These are phyloP conservation scores for Gracilariopsis chorda DNA, from an alignment of 23 red algal species.

Conservation along the genomic window DNA sequence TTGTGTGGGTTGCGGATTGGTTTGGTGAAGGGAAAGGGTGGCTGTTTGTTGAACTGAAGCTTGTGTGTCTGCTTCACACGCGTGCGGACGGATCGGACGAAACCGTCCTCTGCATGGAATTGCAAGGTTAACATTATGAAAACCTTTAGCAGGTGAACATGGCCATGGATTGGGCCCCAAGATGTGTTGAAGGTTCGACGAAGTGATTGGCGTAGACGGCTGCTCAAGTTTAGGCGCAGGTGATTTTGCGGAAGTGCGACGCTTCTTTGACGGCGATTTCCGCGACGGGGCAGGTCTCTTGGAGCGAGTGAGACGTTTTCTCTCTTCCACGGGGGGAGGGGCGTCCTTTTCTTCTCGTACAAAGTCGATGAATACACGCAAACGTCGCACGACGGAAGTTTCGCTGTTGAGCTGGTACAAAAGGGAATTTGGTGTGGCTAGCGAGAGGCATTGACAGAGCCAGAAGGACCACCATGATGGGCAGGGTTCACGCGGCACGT, in stretches of 20 bases:
- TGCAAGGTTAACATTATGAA: neutral
- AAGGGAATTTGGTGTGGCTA: neutral
- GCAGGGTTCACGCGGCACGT: constrained; percentile 4
- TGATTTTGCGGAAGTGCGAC: neutral
- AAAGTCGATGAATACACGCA: neutral
- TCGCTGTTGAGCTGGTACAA: constrained; percentile 1
- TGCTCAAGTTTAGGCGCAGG: too few relatives aligned
- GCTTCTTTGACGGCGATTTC: neutral
- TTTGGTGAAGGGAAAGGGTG: too few relatives aligned
- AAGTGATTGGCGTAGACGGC: too few relatives aligned
- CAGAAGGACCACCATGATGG: constrained; percentile 19
- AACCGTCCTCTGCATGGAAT: constrained; percentile 5
- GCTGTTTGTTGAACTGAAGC: too few relatives aligned
- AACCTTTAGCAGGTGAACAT: constrained; percentile 21
- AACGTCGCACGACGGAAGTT: constrained; percentile 5
- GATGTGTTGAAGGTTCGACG: neutral
- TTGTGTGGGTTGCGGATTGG: too few relatives aligned
- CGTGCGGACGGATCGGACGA: neutral
- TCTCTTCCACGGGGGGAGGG: neutral
- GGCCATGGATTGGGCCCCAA: constrained; percentile 13
- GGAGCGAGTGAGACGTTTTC: neutral
- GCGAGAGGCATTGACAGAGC: constrained; percentile 7
- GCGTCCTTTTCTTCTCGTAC: neutral
- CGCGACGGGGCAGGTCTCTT: neutral
- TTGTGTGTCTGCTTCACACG: too few relatives aligned